Conservation (phyloP, 2,329 filamentous ascomycete genomes). For the Fusarium setosum region DNA sequence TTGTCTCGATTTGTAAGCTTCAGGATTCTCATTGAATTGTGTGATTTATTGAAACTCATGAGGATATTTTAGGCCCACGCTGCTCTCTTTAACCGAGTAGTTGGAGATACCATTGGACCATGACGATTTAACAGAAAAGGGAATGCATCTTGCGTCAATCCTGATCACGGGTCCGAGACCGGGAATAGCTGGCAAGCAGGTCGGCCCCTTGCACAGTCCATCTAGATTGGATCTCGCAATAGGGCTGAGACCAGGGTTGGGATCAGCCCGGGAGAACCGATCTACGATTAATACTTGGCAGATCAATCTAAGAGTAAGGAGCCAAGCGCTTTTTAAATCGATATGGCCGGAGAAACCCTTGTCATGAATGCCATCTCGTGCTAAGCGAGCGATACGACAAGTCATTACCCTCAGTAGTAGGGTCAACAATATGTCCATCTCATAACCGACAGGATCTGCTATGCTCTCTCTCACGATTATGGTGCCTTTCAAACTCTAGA, state of each 20-base stretch:
- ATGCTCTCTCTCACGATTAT: no score
- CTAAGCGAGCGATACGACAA: no score
- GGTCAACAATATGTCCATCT: no score
- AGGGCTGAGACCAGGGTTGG: background rate
- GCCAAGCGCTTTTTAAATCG: no score
- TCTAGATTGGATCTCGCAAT: background rate
- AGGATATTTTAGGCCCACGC: background rate
- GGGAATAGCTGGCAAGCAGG: background rate
- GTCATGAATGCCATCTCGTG: no score
- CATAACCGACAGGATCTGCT: no score
- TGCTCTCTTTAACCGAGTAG: background rate
- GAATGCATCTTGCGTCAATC: background rate
- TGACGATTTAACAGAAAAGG: background rate
- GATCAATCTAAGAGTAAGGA: no score
- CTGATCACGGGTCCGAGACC: background rate
- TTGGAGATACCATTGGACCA: background rate
- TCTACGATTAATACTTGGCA: background rate
- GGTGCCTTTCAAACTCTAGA: no score
- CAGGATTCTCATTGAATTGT: background rate
- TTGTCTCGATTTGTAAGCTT: conserved; percentile 4
- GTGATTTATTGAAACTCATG: background rate
- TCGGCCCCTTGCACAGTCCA: background rate
- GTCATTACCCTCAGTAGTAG: no score
- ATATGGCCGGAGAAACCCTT: no score
- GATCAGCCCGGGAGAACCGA: background rate